These are phyloP conservation scores for Xylaria sp. DNA, from an alignment of 2,329 filamentous ascomycete species.

Conservation along the genomic window DNA sequence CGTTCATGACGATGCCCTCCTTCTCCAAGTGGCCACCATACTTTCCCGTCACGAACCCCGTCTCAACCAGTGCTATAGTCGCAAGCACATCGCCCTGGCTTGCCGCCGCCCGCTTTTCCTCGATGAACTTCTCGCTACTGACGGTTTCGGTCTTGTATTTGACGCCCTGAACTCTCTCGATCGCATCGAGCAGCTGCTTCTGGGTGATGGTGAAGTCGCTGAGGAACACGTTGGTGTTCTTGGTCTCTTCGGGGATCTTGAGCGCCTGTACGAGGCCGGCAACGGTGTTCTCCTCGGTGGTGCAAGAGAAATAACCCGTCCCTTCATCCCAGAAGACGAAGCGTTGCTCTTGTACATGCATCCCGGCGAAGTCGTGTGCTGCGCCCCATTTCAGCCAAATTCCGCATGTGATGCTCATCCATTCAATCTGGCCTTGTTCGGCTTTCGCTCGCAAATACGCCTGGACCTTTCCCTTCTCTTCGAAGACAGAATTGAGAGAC, in stretches of 20 bases:
- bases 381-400: conserved; percentile 41
- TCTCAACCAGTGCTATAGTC: conserved; percentile 40
- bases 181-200: conserved; percentile 48
- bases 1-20: conserved; percentile 43
- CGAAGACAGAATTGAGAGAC: conserved; percentile 36
- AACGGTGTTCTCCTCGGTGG: conserved; percentile 45
- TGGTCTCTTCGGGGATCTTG: conserved; percentile 40
- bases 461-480: conserved; percentile 40
- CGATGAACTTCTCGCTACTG: conserved; percentile 36
- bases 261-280: conserved; percentile 39
- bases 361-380: conserved; percentile 37
- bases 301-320: conserved; percentile 41
- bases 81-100: conserved; percentile 35
- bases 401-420: conserved; percentile 40
- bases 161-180: conserved; percentile 56
- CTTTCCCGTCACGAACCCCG: conserved; percentile 40
- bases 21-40: conserved; percentile 43
- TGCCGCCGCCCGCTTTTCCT: conserved; percentile 38
- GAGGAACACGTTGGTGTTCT: conserved; percentile 42
- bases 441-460: conserved; percentile 35
- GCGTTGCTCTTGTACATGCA: conserved; percentile 30
- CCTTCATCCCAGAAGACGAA: conserved; percentile 44
- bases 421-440: conserved; percentile 38
- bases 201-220: conserved; percentile 44
- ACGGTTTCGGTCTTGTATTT: conserved; percentile 41